phyloP scores from a whole-genome alignment of 805 yeast species.

The Wickerhamomyces bovis region DNA sequence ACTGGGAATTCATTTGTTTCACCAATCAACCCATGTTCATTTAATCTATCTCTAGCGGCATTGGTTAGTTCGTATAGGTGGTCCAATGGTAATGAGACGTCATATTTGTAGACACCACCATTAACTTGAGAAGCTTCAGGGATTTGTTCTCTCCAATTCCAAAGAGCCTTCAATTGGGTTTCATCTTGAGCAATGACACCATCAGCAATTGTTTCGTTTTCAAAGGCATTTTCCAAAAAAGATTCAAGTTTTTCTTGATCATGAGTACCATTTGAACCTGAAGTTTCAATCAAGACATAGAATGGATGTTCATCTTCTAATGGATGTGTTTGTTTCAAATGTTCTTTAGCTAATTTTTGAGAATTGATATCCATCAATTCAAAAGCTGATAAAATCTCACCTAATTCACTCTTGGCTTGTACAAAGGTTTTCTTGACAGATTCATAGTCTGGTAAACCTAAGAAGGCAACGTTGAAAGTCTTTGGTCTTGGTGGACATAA shows the following conservation, averaged over 20 bases:
- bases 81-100: conserved; percentile 83
- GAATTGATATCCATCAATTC: conserved; percentile 85
- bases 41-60: conserved; percentile 60
- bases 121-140: conserved; percentile 81
- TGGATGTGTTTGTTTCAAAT: conserved; percentile 64
- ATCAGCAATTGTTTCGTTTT: conserved; percentile 75
- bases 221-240: conserved; percentile 82
- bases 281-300: conserved; percentile 86
- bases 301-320: conserved; percentile 81
- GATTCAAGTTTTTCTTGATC: conserved; percentile 85
- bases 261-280: conserved; percentile 92
- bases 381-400: conserved; percentile 86
- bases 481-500: conserved; percentile 86
- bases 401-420: conserved; percentile 69
- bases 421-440: conserved; percentile 79
- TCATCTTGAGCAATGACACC: conserved; percentile 97
- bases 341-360: conserved; percentile 56
- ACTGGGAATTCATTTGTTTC: conserved; percentile 69
- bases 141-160: conserved; percentile 95
- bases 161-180: conserved; percentile 71
- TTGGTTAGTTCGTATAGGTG: conserved; percentile 79
- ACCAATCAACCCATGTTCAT: conserved; percentile 52
- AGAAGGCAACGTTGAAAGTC: conserved; percentile 79
- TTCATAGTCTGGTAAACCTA: conserved; percentile 76
- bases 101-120: conserved; percentile 97